A percentile compares a stretch with the other conserved stretches of the same genome.
Evolutionary conservation across 306 rosid species (phyloP).

Genomic region (Calophaca sinica): DNA sequence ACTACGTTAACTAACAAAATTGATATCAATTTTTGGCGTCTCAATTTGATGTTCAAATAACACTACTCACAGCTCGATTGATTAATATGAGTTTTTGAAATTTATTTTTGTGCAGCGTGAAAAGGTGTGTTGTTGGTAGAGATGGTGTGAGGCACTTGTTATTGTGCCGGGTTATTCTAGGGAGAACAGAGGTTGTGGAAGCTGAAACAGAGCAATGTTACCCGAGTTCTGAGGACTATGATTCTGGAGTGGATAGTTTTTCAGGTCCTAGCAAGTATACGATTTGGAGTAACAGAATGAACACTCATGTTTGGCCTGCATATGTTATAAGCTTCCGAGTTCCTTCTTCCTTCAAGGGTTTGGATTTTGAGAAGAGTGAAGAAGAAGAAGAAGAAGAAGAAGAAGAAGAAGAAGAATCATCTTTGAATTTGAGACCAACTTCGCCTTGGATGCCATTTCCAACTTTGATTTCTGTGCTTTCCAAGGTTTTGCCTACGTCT

Average conservation of each 20-base stretch:
- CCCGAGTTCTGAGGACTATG: conserved; percentile 70
- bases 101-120: conserved; percentile 54
- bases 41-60: too few species aligned
- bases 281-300: conserved; percentile 78
- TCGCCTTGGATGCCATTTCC: conserved; percentile 96
- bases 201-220: conserved; percentile 64
- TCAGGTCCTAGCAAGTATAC: conserved; percentile 63
- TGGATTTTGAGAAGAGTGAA: conserved; percentile 43
- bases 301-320: conserved; percentile 86
- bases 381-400: conserved; percentile 56
- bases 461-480: conserved; percentile 69
- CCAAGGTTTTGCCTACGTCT: conserved; percentile 59
- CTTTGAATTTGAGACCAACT: conserved; percentile 55
- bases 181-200: conserved; percentile 66
- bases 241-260: conserved; percentile 74
- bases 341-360: conserved; percentile 60
- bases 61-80: too few species aligned
- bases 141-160: conserved; percentile 74
- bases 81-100: neutral
- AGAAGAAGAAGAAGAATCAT: conserved; percentile 52
- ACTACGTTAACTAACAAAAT: too few species aligned
- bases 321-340: conserved; percentile 72
- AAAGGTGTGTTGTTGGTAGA: conserved; percentile 53
- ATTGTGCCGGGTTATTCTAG: conserved; percentile 82
- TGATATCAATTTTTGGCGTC: too few species aligned